Conservation (phyloP, 805 yeast species). For the Schwanniomyces polymorphus region DNA sequence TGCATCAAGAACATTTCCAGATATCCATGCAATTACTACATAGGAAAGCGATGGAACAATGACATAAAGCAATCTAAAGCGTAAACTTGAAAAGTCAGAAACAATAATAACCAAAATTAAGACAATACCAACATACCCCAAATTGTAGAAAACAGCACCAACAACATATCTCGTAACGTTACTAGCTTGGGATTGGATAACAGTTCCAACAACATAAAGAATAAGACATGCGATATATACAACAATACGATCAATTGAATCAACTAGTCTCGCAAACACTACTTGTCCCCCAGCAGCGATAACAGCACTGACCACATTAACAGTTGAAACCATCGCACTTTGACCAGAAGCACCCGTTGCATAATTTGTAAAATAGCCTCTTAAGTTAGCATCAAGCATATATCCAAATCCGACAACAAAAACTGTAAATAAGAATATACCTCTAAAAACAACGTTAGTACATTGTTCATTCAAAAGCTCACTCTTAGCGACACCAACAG, state of each 20-base stretch:
- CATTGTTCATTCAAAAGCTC: slow-evolving; percentile 3
- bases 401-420: slow-evolving; percentile 26
- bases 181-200: slow-evolving; percentile 28
- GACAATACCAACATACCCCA: slow-evolving; percentile 16
- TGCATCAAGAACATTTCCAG: slow-evolving; percentile 15
- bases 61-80: slow-evolving; percentile 16
- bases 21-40: slow-evolving; percentile 20
- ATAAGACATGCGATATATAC: slow-evolving; percentile 19
- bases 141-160: slow-evolving; percentile 24
- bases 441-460: background rate
- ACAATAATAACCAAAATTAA: slow-evolving; percentile 13
- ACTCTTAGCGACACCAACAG: slow-evolving; percentile 3
- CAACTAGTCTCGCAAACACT: slow-evolving; percentile 26
- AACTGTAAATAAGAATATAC: slow-evolving; percentile 1
- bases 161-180: slow-evolving; percentile 27
- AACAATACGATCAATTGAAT: slow-evolving; percentile 26
- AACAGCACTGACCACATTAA: slow-evolving; percentile 25
- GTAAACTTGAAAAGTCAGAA: slow-evolving; percentile 16
- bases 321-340: slow-evolving; percentile 24
- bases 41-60: slow-evolving; percentile 15
- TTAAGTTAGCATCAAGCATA: slow-evolving; percentile 22
- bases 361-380: slow-evolving; percentile 19
- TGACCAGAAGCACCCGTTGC: slow-evolving; percentile 23
- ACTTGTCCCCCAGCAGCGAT: slow-evolving; percentile 32
- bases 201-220: slow-evolving; percentile 26